Evolutionary conservation across 176 grass and related monocot species (phyloP), one percentile per base, ranked within the genome.

Genomic region (Pontederia paniculata): DNA sequence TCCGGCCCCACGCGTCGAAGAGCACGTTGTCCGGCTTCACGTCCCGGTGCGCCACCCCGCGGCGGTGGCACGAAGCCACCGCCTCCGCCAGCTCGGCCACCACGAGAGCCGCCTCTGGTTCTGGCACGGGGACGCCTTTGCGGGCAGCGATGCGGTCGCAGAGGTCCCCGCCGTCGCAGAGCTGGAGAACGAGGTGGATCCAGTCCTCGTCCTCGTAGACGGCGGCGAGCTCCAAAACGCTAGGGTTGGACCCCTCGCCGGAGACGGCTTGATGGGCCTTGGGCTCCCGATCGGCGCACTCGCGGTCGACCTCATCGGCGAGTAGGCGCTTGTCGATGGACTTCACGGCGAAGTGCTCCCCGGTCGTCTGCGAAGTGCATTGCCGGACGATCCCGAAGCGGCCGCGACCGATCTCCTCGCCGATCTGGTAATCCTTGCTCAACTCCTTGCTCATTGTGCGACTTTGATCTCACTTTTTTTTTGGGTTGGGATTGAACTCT

Each of bases 11-110:
- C 7, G 28, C 2, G 75, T 88, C 80, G 58, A 94, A 66, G 17
- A 94, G 65, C 21, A 94, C 54, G 68, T 94, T 88, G 70, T 94
- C 88, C 0, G 88, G 88, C 84, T 94, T 94, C 48, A 94, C 70
- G 73, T 94, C 88, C 49, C 88, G 77, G 76, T 94, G 88, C 12
- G 69, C 83, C 19, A 94, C 78, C 11, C 80, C 77, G 16, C 67
- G 80, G 23, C 70, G 67, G 74, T 94, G 88, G 71, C 88, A 94
- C 2, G 44, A 13, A 0, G 73, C 88, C 53, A 94, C 79, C 52
- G 76, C 80, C 60, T 75, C 61, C 48, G 74, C 75, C 59, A 93
- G 56, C 65, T 77, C 79, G 31, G 76, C 76, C 28, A 80, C 72
- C 5, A 84, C 52, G 0, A 22, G 37, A 2, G 88, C 80, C 10